phyloP scores from a whole-genome alignment of 2,329 filamentous ascomycete genomes.

The Curvularia sp. region DNA sequence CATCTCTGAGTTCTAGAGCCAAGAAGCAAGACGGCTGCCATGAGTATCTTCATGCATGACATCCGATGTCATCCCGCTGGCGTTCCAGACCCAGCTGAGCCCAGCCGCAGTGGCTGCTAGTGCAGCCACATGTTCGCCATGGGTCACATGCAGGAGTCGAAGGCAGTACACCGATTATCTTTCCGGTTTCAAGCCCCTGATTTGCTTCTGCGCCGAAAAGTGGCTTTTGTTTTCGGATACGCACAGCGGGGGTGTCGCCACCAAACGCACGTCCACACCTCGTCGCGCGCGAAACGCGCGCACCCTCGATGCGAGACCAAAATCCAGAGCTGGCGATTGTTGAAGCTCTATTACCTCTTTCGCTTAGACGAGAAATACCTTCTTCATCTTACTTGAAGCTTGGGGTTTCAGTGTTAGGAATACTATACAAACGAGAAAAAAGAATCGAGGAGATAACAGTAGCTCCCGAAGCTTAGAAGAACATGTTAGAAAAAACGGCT shows the following conservation, averaged over 20 bases:
- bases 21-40: not conserved
- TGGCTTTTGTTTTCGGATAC: not conserved
- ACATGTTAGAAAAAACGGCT: not conserved
- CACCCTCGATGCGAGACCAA: not conserved
- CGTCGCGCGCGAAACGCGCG: not conserved
- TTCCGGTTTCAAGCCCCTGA: not conserved
- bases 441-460: not conserved
- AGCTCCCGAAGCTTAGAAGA: not conserved
- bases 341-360: no score
- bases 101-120: not conserved
- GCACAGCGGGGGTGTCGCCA: not conserved
- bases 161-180: not conserved
- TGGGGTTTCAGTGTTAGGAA: not conserved
- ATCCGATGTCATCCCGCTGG: not conserved
- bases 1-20: not conserved
- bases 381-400: not conserved
- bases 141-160: not conserved
- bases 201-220: not conserved
- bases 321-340: not conserved
- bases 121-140: not conserved
- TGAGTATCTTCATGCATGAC: not conserved
- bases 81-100: slow-evolving; percentile 1
- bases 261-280: not conserved
- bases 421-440: not conserved
- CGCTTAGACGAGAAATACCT: not conserved